Evolutionary conservation across 495 filamentous ascomycete species (phyloP), one percentile per base, ranked within the genome.

Genomic region (Neurospora tetraspora): DNA sequence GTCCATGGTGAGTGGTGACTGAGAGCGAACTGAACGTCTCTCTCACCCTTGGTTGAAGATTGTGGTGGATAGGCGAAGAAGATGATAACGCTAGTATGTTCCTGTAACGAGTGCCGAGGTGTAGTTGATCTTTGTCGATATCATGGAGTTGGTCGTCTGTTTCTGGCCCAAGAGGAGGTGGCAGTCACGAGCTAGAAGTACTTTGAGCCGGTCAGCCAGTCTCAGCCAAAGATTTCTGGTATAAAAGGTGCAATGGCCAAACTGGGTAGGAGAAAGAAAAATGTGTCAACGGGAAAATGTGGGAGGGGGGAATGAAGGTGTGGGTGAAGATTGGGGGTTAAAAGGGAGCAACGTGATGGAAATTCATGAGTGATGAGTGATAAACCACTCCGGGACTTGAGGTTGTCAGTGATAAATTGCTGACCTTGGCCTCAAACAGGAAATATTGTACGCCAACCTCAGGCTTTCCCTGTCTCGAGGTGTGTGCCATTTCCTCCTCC

Each of bases 201-300:
- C 23, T 61, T 61, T 61, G 53, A 61, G 53, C 53, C 12, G 23
- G 23, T 61, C 23, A 61, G 23, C 31, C 23, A 61, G 53, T 31
- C 16, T 43, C 6, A n/a, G 40, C 40, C 40, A 8, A 43, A 18
- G 14, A 18, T 61, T 61, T 31, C 5, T 59, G 23, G 12, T 61
- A 23, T 61, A 16, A 61, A 61, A 31, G 11, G 23, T 61, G 5
- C 6, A 5, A 16, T 16, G 2, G 10, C 53, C 2, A 12, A 31
- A 31, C 53, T 31, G 23, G 53, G 53, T 31, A 68, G 31, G 20
- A 65, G 61, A 72, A 31, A 71, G 53, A 14, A 76, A 76, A 76
- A 76, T 76, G 73, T 76, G 73, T 74, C 74, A 76, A 72, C 8
- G 31, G 71, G 70, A 45, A 69, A 42, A 42, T 38, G 40, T 47